Base-by-base conservation (phyloP, 257 asterid species). In the Marsdenia floribunda region DNA sequence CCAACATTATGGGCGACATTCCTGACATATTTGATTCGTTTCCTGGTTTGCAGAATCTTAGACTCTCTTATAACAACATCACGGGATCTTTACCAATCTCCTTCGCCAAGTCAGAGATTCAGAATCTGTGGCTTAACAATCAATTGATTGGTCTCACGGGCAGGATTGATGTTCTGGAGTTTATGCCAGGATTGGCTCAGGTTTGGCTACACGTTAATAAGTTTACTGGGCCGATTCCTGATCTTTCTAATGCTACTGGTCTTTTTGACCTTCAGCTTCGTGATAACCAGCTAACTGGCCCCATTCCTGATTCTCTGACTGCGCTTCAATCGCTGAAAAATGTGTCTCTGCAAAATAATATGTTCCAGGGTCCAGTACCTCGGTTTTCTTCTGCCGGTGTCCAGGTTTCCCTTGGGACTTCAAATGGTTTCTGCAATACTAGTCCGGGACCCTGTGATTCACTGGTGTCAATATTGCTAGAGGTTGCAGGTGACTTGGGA, bases 361-460 rank as follows among this genome's bases (percentile, higher is more conserved):
- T 37, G 21, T 87, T 94, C 40, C 97, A 90, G 80, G 97, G 98
- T 6, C 92, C 99, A 3, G 66, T 84, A 65, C 97, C 97, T 3
- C 77, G 76, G 80, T 90, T 92, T 63, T 77, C 77, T 0, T 14
- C 46, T 0, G 12, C 46, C 0, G 81, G 72, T 0, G 84, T 88
- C 33, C 83, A 68, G 71, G 85, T 76, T 53, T 79, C 6, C 60
- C 80, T 88, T 11, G 97, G 94, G 44, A 77, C 49, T 10, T 60
- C 77, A 0, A 89, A 88, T 80, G 79, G 73, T 35, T 93, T 94
- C 81, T 94, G 98, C 61, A 83, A 61, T 53, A 59, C 87, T 13
- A 72, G 55, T 13, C 96, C 96, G 0, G 91, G 92, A 21, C 89
- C 91, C 0, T 94, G 99, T 74, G 88, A 81, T 74, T 87, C 90